These are phyloP conservation scores for Zygosaccharomyces gambellarensis DNA, from an alignment of 805 yeast genomes.

Conservation along the genomic window DNA sequence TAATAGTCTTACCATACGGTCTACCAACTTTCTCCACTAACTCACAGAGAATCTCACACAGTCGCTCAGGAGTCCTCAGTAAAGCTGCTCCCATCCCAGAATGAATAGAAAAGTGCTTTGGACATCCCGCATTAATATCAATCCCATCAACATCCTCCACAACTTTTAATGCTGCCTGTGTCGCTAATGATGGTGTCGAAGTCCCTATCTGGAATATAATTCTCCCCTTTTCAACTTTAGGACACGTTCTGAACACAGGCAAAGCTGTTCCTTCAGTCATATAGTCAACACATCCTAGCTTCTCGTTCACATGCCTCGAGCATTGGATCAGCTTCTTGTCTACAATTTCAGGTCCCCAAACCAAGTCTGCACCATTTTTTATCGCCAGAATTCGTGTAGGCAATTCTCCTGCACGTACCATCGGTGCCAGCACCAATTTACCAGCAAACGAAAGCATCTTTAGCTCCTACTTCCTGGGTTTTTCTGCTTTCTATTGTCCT, in stretches of 20 bases:
- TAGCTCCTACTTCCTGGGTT: background rate
- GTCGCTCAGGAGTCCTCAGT: conserved; percentile 70
- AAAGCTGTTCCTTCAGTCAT: conserved; percentile 25
- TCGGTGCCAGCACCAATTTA: conserved; percentile 85
- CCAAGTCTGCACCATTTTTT: conserved; percentile 85
- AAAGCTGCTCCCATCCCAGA: conserved; percentile 98
- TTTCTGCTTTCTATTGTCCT: background rate
- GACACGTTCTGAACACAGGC: conserved; percentile 66
- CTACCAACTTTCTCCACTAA: conserved; percentile 77
- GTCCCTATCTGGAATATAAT: conserved; percentile 91
- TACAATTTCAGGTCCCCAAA: conserved; percentile 93
- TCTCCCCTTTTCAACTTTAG: conserved; percentile 54
- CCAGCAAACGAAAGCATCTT: conserved; percentile 66
- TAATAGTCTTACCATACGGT: conserved; percentile 72
- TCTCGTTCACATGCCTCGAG: conserved; percentile 54
- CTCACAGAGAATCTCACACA: conserved; percentile 61
- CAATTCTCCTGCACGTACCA: conserved; percentile 94
- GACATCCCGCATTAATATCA: conserved; percentile 95
- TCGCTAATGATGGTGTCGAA: conserved; percentile 77
- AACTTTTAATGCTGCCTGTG: conserved; percentile 76
- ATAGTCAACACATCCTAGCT: conserved; percentile 58
- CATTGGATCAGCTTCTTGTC: conserved; percentile 79
- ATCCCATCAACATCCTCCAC: conserved; percentile 87
- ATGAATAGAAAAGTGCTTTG: conserved; percentile 90
- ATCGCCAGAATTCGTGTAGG: conserved; percentile 82